Evolutionary conservation across 2,329 filamentous ascomycete species (phyloP), one percentile per base, ranked within the genome.

Genomic region (Ascochyta viciae-villosae): DNA sequence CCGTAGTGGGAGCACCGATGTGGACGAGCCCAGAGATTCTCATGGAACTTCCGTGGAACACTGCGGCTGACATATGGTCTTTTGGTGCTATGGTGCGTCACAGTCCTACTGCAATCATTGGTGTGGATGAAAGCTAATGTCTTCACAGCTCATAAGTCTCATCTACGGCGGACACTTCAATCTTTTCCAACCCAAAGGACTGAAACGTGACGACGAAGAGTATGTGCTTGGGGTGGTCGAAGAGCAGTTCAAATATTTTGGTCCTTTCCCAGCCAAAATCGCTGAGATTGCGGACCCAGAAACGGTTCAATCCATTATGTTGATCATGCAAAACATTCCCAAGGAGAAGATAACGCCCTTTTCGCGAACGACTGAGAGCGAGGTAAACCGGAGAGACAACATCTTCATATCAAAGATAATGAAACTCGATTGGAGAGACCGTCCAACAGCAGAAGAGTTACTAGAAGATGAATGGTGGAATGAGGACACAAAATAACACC

Each of bases 361-460:
- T 53, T 39, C 34, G 2, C 23, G 41, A 16, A 57, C 35, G 1
- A 62, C 51, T 1, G 46, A 62, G 39, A 58, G 49, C 0, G 63
- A 68, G 54, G 39, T 65, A 19, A 54, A 9, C 22, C 23, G 50
- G 35, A 57, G 46, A 37, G 66, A 67, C 34, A 68, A 61, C 7
- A 35, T 50, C 3, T 80, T 80, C 60, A 54, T 80, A n/a, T 43
- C 63, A 2, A 79, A 71, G 60, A 76, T 80, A 16, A 79, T 81
- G 77, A 79, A 74, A 57, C 66, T 81, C 6, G 77, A 80, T 56
- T 76, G 73, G 39, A 71, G 77, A 52, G 77, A 80, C 54, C 66
- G 77, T 29, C 78, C 76, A 7, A 74, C 74, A 6, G 77, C 75
- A 27, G 67, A 66, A 51, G 68, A 77, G 42, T 60, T 79, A 27